phyloP scores from a whole-genome alignment of 768 basidiomycete genomes.

The Chalciporus chontae region DNA sequence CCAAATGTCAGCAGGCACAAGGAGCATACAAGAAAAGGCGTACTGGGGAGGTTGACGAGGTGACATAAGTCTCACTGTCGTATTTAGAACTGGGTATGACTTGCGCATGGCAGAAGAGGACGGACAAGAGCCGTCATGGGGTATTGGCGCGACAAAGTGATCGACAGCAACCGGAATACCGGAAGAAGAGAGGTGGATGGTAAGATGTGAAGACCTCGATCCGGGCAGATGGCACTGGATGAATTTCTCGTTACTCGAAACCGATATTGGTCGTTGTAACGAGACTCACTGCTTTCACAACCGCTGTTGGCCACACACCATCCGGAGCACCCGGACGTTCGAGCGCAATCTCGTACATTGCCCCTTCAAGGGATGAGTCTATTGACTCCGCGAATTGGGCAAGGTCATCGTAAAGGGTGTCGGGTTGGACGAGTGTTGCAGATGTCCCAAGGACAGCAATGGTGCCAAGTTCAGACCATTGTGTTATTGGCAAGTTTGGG shows the following conservation, averaged over 20 bases:
- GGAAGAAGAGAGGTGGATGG: conserved; percentile 49
- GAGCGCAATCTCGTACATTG: conserved; percentile 73
- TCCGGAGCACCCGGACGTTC: conserved; percentile 42
- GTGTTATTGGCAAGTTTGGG: conserved; percentile 24
- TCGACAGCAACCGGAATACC: conserved; percentile 61
- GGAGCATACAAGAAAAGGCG: conserved; percentile 15
- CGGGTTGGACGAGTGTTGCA: conserved; percentile 35
- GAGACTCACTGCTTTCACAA: conserved; percentile 42
- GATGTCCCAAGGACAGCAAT: conserved; percentile 28
- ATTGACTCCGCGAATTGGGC: conserved; percentile 39
- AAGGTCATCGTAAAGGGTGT: conserved; percentile 47
- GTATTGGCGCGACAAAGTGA: conserved; percentile 66
- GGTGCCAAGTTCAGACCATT: conserved; percentile 26
- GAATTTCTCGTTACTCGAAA: conserved; percentile 11
- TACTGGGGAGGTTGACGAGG: conserved; percentile 58
- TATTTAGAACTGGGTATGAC: conserved; percentile 36
- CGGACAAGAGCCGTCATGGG: conserved; percentile 69
- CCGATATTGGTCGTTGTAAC: conserved; percentile 44
- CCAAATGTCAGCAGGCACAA: conserved; percentile 1
- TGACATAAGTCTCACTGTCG: conserved; percentile 51
- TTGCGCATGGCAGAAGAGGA: conserved; percentile 17
- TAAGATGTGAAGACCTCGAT: conserved; percentile 51
- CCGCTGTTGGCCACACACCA: conserved; percentile 29
- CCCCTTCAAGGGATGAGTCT: conserved; percentile 36
- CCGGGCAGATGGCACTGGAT: conserved; percentile 65